Conservation (phyloP, 2,329 filamentous ascomycete genomes). For the Rhynchosporium secalis region DNA sequence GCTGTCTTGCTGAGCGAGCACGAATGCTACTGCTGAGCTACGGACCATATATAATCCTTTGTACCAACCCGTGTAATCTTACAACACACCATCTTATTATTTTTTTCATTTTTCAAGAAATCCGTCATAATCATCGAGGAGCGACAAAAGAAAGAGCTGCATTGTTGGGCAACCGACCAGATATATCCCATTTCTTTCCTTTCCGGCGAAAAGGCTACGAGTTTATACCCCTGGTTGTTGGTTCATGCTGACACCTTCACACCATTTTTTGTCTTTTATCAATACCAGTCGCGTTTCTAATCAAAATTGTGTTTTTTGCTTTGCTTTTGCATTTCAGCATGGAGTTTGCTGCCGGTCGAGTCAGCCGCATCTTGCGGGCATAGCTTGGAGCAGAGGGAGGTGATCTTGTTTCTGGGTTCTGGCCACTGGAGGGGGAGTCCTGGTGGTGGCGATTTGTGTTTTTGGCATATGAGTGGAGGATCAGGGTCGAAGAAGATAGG, state of each 20-base stretch:
- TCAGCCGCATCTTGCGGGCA: slow-evolving; percentile 9
- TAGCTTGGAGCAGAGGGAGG: slow-evolving; percentile 2
- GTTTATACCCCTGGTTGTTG: slow-evolving; percentile 25
- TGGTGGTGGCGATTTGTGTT: slow-evolving; percentile 20
- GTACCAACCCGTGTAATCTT: slow-evolving; percentile 31
- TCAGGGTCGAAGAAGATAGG: slow-evolving; percentile 1
- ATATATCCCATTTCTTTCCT: slow-evolving; percentile 10
- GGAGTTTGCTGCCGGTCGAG: slow-evolving; percentile 23
- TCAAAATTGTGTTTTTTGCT: neutral
- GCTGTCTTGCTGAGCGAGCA: slow-evolving; percentile 11
- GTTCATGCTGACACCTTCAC: slow-evolving; percentile 20
- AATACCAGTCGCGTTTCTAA: neutral
- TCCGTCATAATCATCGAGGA: slow-evolving; percentile 16
- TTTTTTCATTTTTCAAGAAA: slow-evolving; percentile 11
- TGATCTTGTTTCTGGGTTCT: slow-evolving; percentile 6
- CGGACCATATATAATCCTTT: slow-evolving; percentile 13
- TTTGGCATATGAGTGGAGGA: slow-evolving; percentile 34
- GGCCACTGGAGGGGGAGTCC: slow-evolving; percentile 8
- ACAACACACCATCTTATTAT: slow-evolving; percentile 14
- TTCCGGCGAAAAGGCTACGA: slow-evolving; percentile 18
- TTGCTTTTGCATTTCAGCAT: slow-evolving; percentile 23
- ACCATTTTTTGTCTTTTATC: slow-evolving; percentile 16
- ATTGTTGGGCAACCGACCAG: slow-evolving; percentile 28
- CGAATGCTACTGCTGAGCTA: slow-evolving; percentile 4
- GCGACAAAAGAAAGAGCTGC: slow-evolving; percentile 21